phyloP scores from a whole-genome alignment of 768 basidiomycete species.

The Gymnopilus dilepis region DNA sequence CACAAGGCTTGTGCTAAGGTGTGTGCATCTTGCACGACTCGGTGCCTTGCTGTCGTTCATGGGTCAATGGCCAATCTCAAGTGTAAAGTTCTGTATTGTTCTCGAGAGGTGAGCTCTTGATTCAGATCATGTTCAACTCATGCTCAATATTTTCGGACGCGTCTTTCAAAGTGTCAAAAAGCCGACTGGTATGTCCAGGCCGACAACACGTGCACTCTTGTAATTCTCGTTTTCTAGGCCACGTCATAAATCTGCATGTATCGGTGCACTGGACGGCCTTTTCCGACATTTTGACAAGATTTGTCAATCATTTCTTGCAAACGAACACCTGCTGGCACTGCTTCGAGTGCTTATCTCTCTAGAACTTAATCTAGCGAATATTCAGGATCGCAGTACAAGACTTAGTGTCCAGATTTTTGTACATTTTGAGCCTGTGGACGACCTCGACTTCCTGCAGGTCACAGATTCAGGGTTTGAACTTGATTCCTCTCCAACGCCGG shows the following conservation, averaged over 20 bases:
- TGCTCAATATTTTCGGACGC: too few relatives aligned
- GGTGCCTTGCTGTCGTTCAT: neutral
- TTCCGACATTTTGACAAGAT: neutral
- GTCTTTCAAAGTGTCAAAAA: neutral
- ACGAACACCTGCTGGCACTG: neutral
- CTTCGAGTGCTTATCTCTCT: neutral
- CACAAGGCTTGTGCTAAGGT: neutral
- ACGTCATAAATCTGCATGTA: neutral
- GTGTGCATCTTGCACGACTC: too few relatives aligned
- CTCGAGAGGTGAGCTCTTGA: neutral
- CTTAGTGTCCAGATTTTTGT: neutral
- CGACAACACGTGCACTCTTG: neutral
- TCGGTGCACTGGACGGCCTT: neutral
- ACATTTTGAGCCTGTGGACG: slow-evolving; percentile 1
- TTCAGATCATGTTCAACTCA: too few relatives aligned
- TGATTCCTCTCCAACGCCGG: neutral
- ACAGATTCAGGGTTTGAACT: neutral
- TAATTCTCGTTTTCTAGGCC: neutral
- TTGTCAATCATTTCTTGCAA: neutral
- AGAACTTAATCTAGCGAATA: neutral
- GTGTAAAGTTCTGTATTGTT: slow-evolving; percentile 5
- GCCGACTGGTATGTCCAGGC: neutral
- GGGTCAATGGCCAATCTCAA: neutral
- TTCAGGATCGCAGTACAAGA: neutral
- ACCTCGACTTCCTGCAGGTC: neutral